Base-by-base conservation (phyloP, 2,329 filamentous ascomycete species). In the Claviceps spartinae region DNA sequence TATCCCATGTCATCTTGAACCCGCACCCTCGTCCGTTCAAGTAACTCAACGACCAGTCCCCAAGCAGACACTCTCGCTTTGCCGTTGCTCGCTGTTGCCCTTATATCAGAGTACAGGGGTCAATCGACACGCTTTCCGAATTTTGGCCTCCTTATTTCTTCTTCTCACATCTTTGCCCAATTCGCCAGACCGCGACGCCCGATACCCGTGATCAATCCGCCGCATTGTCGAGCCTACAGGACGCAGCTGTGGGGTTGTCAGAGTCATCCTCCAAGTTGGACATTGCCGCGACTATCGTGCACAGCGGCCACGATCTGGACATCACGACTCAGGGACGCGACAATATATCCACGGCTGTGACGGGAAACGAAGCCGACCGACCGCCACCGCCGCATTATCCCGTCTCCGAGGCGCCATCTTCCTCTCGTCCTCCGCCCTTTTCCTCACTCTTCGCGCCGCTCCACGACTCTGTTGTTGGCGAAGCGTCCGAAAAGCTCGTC, bases 341-440 rank as follows among this genome's bases (percentile, higher is more conserved):
- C 50, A 52, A 60, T 47, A 49, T 52, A 26, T 44, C 52, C 50
- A 54, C 60, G 50, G 52, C 54, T 55, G 53, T 57, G 48, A 47
- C 53, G 52, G 50, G 57, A 40, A 56, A 59, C 62, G 57, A 65
- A 54, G 54, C 63, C 56, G 67, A 68, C 55, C 72, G 69, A 56
- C 76, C 74, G 53, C 78, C 78, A 50, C 80, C 79, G 57, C 79
- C 80, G 49, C 74, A 74, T 62, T 83, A 83, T 66, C 77, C 77
- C 54, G 67, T 68, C 55, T 76, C 75, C 52, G 77, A 80, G 64
- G 69, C 75, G 38, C 77, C 74, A 50, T 70, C 72, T 53, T 70
- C 71, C 53, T 74, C 73, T 48, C 71, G 70, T 43, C 78, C 77
- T 52, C 79, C 78, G 55, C 74, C 79, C 36, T 82, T 82, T 61